phyloP scores from a whole-genome alignment of 1,284 basidiomycete species.

The Boletus sp. region DNA sequence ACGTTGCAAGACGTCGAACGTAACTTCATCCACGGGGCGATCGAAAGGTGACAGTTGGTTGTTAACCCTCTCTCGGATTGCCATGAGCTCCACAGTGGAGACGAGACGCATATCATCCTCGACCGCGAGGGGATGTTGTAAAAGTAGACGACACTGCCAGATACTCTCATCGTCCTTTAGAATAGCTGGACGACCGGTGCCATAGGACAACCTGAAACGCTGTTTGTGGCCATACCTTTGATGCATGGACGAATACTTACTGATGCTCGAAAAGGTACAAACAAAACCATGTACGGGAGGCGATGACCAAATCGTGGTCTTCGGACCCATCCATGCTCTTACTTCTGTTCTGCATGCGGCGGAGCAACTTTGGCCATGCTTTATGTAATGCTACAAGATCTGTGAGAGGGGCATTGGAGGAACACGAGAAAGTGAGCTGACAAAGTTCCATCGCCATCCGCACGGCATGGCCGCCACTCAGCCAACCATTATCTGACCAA shows the following conservation, averaged over 20 bases:
- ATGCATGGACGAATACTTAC: conserved; percentile 43
- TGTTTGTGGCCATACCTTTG: not conserved
- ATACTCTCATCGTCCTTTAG: conserved; percentile 90
- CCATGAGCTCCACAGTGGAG: conserved; percentile 84
- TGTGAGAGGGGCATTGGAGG: conserved; percentile 12
- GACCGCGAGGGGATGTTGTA: conserved; percentile 84
- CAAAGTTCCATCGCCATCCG: conserved; percentile 90
- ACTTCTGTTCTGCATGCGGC: conserved; percentile 63
- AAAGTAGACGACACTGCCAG: conserved; percentile 71
- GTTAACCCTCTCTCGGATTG: conserved; percentile 72
- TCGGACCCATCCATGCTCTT: conserved; percentile 57
- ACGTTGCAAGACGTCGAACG: conserved; percentile 58
- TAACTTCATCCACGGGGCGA: conserved; percentile 60
- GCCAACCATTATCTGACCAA: conserved; percentile 90
- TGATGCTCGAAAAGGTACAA: conserved; percentile 91
- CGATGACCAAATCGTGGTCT: conserved; percentile 76
- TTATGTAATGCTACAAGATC: conserved; percentile 70
- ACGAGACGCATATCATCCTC: conserved; percentile 94
- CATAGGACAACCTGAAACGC: conserved; percentile 74
- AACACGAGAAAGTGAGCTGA: conserved; percentile 34
- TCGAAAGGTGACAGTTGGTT: conserved; percentile 68
- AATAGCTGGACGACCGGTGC: conserved; percentile 87
- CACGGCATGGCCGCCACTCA: conserved; percentile 87
- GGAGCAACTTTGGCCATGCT: conserved; percentile 79
- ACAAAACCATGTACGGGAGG: conserved; percentile 85